Conservation (phyloP, 2,329 filamentous ascomycete genomes). For the Colletotrichum abscissum region DNA sequence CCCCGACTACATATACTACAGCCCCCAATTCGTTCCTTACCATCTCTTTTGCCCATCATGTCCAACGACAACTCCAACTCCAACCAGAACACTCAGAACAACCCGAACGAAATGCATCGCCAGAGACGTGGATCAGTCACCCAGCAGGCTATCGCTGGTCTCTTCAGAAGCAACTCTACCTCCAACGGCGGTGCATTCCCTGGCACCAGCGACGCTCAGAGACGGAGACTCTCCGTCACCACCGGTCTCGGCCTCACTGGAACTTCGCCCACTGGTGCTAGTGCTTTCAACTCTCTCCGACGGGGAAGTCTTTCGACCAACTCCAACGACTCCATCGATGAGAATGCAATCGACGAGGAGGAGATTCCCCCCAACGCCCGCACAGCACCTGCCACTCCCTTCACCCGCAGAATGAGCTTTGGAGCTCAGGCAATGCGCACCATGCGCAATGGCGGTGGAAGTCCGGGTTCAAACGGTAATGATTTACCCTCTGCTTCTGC, state of each 20-base stretch:
- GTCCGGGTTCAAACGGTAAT: conserved; percentile 73
- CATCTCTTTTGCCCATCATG: conserved; percentile 22
- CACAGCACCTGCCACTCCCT: conserved; percentile 77
- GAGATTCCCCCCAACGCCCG: conserved; percentile 62
- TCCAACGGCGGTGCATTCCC: conserved; percentile 59
- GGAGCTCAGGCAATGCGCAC: conserved; percentile 82
- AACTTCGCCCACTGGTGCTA: conserved; percentile 69
- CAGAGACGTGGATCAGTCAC: conserved; percentile 68
- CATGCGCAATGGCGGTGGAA: conserved; percentile 69
- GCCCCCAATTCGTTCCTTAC: neutral
- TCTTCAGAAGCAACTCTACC: conserved; percentile 69
- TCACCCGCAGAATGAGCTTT: conserved; percentile 88
- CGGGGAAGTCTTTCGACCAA: conserved; percentile 78
- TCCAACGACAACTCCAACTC: conserved; percentile 30
- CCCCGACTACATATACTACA: conserved; percentile 24
- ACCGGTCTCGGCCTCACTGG: conserved; percentile 82
- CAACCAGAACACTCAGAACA: conserved; percentile 26
- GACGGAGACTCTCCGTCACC: conserved; percentile 79
- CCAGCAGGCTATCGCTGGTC: conserved; percentile 65
- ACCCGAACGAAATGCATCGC: conserved; percentile 38
- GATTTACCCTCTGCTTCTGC: conserved; percentile 52
- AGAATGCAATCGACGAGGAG: conserved; percentile 79
- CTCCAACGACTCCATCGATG: conserved; percentile 71
- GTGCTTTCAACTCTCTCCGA: conserved; percentile 63
- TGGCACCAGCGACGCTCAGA: conserved; percentile 62